phyloP scores from a whole-genome alignment of 352 stramenopile species.

The Phytopythium delawarense region DNA sequence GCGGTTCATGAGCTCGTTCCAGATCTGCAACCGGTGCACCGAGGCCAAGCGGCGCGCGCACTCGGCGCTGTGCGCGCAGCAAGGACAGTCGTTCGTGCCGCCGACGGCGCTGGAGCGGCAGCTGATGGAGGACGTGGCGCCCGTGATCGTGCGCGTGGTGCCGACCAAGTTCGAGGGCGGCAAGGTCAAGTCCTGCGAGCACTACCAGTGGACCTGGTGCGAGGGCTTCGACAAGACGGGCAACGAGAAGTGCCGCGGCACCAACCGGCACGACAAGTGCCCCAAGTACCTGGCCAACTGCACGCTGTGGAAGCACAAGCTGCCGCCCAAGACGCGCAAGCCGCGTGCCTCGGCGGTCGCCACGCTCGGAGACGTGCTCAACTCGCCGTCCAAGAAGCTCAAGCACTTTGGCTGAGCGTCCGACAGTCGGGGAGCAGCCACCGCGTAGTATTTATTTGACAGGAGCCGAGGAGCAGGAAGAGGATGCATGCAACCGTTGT shows the following conservation, averaged over 20 bases:
- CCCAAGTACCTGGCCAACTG: constrained; percentile 86
- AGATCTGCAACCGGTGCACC: constrained; percentile 85
- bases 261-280: constrained; percentile 83
- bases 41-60: constrained; percentile 68
- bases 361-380: constrained; percentile 46
- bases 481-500: not conserved
- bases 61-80: constrained; percentile 47
- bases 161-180: constrained; percentile 59
- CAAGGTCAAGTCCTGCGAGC: constrained; percentile 82
- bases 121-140: constrained; percentile 73
- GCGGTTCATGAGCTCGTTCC: constrained; percentile 81
- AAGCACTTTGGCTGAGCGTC: constrained; percentile 61
- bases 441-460: constrained; percentile 4
- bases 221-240: constrained; percentile 80
- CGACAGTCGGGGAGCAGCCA: no score
- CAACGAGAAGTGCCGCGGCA: constrained; percentile 83
- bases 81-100: constrained; percentile 41
- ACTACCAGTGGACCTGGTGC: constrained; percentile 87
- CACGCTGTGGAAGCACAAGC: constrained; percentile 83
- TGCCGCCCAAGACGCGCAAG: constrained; percentile 82
- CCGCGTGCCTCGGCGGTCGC: constrained; percentile 32
- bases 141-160: constrained; percentile 75
- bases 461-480: no score
- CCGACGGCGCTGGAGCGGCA: constrained; percentile 52
- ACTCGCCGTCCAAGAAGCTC: constrained; percentile 82